These are phyloP conservation scores for Boletus tylopilopsis DNA, from an alignment of 768 basidiomycete species.

Conservation along the genomic window DNA sequence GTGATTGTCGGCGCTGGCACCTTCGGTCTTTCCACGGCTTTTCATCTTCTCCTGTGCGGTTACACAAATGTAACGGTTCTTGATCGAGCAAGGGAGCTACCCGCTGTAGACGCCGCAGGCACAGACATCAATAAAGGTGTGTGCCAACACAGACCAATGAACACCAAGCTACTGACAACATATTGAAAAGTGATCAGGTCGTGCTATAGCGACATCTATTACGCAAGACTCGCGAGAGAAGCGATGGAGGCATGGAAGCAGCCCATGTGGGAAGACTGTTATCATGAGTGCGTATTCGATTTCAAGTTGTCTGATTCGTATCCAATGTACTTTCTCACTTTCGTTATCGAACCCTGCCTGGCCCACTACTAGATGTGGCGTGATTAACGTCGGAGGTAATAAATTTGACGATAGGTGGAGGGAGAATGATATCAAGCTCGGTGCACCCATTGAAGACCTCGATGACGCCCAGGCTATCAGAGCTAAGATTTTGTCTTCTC, in stretches of 20 bases:
- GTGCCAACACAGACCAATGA: background rate
- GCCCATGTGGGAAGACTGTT: conserved; percentile 66
- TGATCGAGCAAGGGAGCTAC: conserved; percentile 64
- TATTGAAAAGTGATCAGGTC: conserved; percentile 62
- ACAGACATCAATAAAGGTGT: conserved; percentile 45
- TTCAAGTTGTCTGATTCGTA: background rate
- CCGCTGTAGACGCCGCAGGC: conserved; percentile 80
- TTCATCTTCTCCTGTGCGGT: conserved; percentile 67
- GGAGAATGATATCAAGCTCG: conserved; percentile 58
- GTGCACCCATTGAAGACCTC: conserved; percentile 43
- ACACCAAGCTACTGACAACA: background rate
- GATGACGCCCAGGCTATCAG: conserved; percentile 11
- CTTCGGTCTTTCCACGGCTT: conserved; percentile 85
- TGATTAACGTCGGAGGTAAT: conserved; percentile 21
- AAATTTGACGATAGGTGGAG: conserved; percentile 53
- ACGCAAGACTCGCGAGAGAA: conserved; percentile 67
- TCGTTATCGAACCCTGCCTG: background rate
- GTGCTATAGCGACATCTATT: conserved; percentile 67
- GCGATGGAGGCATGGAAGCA: conserved; percentile 76
- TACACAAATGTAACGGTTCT: conserved; percentile 71
- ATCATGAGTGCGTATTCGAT: conserved; percentile 86
- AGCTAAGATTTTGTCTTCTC: conserved; percentile 15
- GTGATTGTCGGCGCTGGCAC: conserved; percentile 80
- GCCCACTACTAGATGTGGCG: conserved; percentile 20
- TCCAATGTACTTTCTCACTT: background rate